phyloP scores from a whole-genome alignment of 495 filamentous ascomycete species.

The Lepidopterella palustris region DNA sequence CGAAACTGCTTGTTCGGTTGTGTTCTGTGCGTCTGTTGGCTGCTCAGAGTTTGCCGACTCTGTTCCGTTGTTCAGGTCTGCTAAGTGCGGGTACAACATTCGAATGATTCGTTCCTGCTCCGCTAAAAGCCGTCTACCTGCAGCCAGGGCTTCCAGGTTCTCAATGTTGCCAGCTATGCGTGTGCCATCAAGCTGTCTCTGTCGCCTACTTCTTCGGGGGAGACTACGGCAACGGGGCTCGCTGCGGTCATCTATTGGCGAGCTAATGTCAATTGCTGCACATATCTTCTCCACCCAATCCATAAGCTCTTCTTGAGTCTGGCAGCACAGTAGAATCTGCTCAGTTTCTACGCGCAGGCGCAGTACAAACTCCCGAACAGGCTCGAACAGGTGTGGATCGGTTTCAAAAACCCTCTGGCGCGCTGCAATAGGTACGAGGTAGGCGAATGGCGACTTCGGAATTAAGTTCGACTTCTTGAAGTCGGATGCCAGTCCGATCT shows the following conservation, averaged over 20 bases:
- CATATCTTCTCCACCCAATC: conserved; percentile 50
- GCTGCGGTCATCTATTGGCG: conserved; percentile 48
- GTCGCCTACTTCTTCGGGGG: conserved; percentile 33
- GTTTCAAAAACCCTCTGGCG: conserved; percentile 31
- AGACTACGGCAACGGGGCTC: conserved; percentile 49
- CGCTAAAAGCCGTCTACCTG: conserved; percentile 19
- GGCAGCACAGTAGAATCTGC: conserved; percentile 55
- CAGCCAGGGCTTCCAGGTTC: conserved; percentile 3
- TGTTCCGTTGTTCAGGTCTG: not conserved
- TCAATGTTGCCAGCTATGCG: conserved; percentile 8
- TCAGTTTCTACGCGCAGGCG: conserved; percentile 58
- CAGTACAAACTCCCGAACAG: conserved; percentile 48
- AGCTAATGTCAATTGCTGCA: conserved; percentile 48
- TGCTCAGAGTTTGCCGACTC: not conserved
- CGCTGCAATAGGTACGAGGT: conserved; percentile 28
- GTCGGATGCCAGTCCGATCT: conserved; percentile 59
- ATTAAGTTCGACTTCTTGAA: conserved; percentile 46
- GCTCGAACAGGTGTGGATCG: conserved; percentile 33
- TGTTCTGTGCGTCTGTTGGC: not conserved
- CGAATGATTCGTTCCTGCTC: conserved; percentile 29
- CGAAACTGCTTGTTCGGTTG: not conserved
- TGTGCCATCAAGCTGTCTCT: conserved; percentile 18
- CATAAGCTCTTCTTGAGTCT: conserved; percentile 47
- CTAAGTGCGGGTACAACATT: conserved; percentile 25
- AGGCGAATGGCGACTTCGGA: conserved; percentile 31